Evolutionary conservation across 371 early-diverging fungal genomes (phyloP).

Genomic region (Haplosporangium sp.): DNA sequence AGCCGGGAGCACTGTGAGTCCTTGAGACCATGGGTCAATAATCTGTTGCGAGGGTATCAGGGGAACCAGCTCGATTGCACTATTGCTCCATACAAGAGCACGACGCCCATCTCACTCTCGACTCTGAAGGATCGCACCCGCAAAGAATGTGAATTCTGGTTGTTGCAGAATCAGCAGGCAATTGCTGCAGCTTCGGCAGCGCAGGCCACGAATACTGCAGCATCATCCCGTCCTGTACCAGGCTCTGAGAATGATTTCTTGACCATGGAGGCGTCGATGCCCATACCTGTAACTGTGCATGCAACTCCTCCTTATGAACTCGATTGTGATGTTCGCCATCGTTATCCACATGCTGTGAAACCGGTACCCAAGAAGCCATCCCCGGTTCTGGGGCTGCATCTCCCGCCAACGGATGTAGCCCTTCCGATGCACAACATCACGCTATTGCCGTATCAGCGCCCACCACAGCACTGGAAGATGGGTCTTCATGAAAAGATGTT

Average conservation of each 20-base stretch:
- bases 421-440: constrained; percentile 9
- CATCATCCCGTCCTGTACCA: background rate
- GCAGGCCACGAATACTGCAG: background rate
- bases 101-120: background rate
- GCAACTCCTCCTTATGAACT: too few species aligned
- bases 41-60: background rate
- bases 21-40: background rate
- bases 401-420: background rate
- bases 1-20: constrained; percentile 17
- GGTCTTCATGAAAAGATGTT: background rate
- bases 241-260: background rate
- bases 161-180: background rate
- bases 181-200: background rate
- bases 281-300: background rate
- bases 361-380: constrained; percentile 3
- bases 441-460: constrained; percentile 18
- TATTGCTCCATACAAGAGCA: background rate
- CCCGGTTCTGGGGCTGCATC: constrained; percentile 2
- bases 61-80: constrained; percentile 18
- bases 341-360: background rate
- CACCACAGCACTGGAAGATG: constrained; percentile 18
- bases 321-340: too few species aligned
- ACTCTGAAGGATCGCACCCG: background rate
- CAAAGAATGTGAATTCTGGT: background rate
- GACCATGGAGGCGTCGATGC: background rate